These are phyloP conservation scores for Seiridium unicorne DNA, from an alignment of 2,329 filamentous ascomycete genomes.

Conservation along the genomic window DNA sequence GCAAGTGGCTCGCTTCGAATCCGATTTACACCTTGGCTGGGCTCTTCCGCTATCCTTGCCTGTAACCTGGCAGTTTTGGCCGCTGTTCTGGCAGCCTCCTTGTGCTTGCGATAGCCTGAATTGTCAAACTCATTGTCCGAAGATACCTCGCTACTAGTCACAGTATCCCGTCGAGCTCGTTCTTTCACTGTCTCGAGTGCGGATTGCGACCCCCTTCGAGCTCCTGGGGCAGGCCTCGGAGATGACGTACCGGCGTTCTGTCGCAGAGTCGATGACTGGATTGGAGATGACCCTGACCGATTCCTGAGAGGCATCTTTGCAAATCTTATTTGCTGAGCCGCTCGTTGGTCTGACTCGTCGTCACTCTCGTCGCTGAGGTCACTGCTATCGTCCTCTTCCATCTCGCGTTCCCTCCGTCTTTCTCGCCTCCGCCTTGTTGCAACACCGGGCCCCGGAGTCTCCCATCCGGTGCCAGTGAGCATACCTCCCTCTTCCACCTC, in stretches of 20 bases:
- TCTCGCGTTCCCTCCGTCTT: constrained; percentile 68
- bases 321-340: constrained; percentile 90
- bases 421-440: constrained; percentile 63
- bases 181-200: constrained; percentile 69
- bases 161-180: constrained; percentile 69
- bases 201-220: constrained; percentile 68
- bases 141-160: constrained; percentile 80
- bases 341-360: constrained; percentile 69
- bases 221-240: constrained; percentile 42
- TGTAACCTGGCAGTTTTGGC: constrained; percentile 53
- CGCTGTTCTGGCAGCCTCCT: constrained; percentile 59
- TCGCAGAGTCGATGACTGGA: constrained; percentile 63
- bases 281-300: constrained; percentile 85
- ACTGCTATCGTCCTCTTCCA: constrained; percentile 84
- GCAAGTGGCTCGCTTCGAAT: constrained; percentile 51
- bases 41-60: constrained; percentile 51
- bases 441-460: constrained; percentile 67
- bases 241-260: constrained; percentile 51
- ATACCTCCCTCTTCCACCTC: constrained; percentile 72
- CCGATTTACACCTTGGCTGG: constrained; percentile 38
- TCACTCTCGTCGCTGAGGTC: constrained; percentile 84
- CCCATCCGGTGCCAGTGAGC: constrained; percentile 65
- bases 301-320: constrained; percentile 89
- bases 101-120: constrained; percentile 61
- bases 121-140: constrained; percentile 78